Evolutionary conservation across 225 moss, liverwort and hornwort species (phyloP).

Genomic region (Pseudoscleropodium purum): DNA sequence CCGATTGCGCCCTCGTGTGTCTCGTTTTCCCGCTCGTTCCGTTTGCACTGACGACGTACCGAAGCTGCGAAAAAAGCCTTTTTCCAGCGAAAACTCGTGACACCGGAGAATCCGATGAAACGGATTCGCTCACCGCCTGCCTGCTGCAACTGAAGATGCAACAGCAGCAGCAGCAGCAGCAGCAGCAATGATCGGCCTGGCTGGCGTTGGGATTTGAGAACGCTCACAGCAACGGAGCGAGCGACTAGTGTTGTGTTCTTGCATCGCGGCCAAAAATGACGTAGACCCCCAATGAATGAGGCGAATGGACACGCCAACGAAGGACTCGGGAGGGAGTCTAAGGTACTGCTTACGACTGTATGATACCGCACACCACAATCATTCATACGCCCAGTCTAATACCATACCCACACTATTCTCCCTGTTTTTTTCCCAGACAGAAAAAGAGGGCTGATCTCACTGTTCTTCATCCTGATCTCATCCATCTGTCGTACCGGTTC

Average conservation of each 20-base stretch:
- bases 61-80: background rate
- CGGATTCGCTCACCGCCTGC: background rate
- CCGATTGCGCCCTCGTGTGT: background rate
- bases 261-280: slow-evolving; percentile 1
- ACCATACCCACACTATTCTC: background rate
- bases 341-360: background rate
- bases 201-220: background rate
- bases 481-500: background rate
- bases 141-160: background rate
- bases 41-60: background rate
- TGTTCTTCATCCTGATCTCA: background rate
- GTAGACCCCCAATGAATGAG: slow-evolving; percentile 15
- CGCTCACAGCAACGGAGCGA: background rate
- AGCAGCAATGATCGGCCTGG: slow-evolving; percentile 9
- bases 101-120: background rate
- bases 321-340: background rate
- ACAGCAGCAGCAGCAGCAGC: background rate
- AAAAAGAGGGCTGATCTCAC: background rate
- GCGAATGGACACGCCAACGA: slow-evolving; percentile 21
- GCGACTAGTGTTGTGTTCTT: background rate
- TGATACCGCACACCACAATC: background rate
- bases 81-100: background rate
- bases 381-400: background rate
- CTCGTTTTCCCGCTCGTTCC: background rate
- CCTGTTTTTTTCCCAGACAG: background rate